Conservation (phyloP, 1,139 yeast genomes). For the Taiozyma sp. region DNA sequence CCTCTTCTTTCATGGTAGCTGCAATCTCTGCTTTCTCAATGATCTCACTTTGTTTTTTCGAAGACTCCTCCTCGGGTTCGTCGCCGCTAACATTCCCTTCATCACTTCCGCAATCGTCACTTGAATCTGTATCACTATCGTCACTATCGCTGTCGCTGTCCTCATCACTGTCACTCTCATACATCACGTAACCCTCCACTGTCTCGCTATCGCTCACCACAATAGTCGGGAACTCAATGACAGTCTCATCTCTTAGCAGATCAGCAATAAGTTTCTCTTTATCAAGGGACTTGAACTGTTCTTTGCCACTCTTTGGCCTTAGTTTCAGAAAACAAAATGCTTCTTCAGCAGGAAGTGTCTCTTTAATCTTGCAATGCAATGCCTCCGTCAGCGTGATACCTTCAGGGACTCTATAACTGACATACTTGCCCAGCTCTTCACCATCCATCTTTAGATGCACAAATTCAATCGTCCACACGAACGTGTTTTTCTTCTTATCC, state of each 20-base stretch:
- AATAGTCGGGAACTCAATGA: constrained; percentile 76
- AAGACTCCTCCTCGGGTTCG: not conserved
- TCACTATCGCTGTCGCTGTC: constrained; percentile 10
- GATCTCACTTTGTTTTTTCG: not conserved
- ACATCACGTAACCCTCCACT: constrained; percentile 13
- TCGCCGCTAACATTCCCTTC: not conserved
- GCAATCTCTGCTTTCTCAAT: not conserved
- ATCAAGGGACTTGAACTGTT: constrained; percentile 9
- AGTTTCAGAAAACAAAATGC: constrained; percentile 12
- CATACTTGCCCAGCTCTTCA: constrained; percentile 5
- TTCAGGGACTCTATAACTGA: constrained; percentile 17
- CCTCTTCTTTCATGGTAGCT: not conserved
- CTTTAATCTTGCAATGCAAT: constrained; percentile 11
- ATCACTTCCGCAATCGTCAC: constrained; percentile 1
- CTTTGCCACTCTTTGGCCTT: constrained; percentile 11
- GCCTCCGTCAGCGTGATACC: constrained; percentile 9
- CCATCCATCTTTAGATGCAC: constrained; percentile 32
- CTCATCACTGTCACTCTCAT: constrained; percentile 12
- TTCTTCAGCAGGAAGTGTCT: not conserved
- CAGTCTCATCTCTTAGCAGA: constrained; percentile 47
- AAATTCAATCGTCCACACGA: constrained; percentile 84
- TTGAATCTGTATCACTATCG: constrained; percentile 6
- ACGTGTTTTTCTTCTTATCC: constrained; percentile 57
- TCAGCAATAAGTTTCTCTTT: constrained; percentile 32
- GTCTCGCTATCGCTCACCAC: constrained; percentile 32